These are phyloP conservation scores for Lachancea sp. DNA, from an alignment of 805 yeast species.

Conservation along the genomic window DNA sequence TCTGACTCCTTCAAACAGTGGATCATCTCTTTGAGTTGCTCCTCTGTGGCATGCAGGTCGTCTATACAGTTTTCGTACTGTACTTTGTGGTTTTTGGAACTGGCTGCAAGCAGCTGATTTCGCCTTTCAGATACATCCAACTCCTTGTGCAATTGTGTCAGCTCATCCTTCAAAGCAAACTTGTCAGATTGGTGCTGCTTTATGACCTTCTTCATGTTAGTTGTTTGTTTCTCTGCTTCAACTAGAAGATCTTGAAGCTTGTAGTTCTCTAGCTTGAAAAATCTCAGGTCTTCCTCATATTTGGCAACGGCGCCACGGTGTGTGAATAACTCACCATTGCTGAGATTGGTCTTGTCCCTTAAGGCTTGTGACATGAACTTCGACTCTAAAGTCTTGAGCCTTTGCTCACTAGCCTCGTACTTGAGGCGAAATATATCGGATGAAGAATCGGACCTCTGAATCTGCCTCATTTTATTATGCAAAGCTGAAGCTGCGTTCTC, in stretches of 20 bases:
- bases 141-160: slow-evolving; percentile 45
- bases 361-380: slow-evolving; percentile 24
- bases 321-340: slow-evolving; percentile 23
- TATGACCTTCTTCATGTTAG: slow-evolving; percentile 39
- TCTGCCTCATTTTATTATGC: slow-evolving; percentile 21
- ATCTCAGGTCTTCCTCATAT: slow-evolving; percentile 29
- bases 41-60: slow-evolving; percentile 73
- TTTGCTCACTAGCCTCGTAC: slow-evolving; percentile 42
- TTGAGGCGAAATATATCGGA: slow-evolving; percentile 39
- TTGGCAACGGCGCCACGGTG: slow-evolving; percentile 26
- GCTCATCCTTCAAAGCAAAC: slow-evolving; percentile 33
- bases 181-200: slow-evolving; percentile 36
- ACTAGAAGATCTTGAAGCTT: slow-evolving; percentile 46
- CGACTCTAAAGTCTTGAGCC: slow-evolving; percentile 37
- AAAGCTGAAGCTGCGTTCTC: slow-evolving; percentile 36
- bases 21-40: slow-evolving; percentile 50
- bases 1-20: slow-evolving; percentile 41
- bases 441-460: slow-evolving; percentile 26
- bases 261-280: slow-evolving; percentile 30
- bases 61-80: slow-evolving; percentile 69
- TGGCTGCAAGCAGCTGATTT: slow-evolving; percentile 47
- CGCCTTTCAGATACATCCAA: slow-evolving; percentile 52
- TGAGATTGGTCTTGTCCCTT: slow-evolving; percentile 26
- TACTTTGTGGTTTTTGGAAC: slow-evolving; percentile 54
- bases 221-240: slow-evolving; percentile 41